Evolutionary conservation across 306 rosid species (phyloP), one percentile per base, ranked within the genome.

Genomic region (Bauhinia variegata): DNA sequence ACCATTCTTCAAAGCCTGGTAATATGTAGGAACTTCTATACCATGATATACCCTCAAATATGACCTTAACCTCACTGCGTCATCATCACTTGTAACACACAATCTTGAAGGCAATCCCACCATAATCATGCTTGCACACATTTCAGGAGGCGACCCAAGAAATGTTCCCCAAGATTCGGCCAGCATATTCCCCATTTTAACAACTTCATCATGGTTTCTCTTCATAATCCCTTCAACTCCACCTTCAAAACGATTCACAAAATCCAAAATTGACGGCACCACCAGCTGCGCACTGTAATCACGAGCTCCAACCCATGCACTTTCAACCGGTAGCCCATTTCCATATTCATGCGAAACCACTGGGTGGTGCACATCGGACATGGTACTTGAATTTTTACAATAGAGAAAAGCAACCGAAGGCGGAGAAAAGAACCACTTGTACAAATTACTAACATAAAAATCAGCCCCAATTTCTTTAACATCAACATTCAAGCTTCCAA

Each of bases 41-140:
- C 53, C 59, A 54, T 70, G 71, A 69, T 65, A 44, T 19, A 52
- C 82, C 83, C 92, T 76, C 60, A 86, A 57, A 53, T 81, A 70
- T 2, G 81, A 66, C 69, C 92, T 84, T 67, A 86, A 74, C 70
- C 78, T 76, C 51, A 67, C 46, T 0, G 87, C 86, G 70, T 86
- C 85, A 17, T 86, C 83, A 7, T 79, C 88, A 64, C 78, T 70
- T 42, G 23, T 63, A 51, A 86, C 75, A 34, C 83, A 2, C 3
- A 86, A 65, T 70, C 68, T 73, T 15, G 88, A 81, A 34, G 92
- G 92, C 78, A 86, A 79, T 8, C 83, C 92, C 19, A 86, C 85
- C 88, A 86, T 86, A 23, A 83, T 74, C 92, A 83, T 86, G 63
- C 83, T 76, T 0, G 87, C 82, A 18, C 92, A 86, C 92, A 81